phyloP scores from a whole-genome alignment of 2,329 filamentous ascomycete species.

The Alternaria triticimaculans region DNA sequence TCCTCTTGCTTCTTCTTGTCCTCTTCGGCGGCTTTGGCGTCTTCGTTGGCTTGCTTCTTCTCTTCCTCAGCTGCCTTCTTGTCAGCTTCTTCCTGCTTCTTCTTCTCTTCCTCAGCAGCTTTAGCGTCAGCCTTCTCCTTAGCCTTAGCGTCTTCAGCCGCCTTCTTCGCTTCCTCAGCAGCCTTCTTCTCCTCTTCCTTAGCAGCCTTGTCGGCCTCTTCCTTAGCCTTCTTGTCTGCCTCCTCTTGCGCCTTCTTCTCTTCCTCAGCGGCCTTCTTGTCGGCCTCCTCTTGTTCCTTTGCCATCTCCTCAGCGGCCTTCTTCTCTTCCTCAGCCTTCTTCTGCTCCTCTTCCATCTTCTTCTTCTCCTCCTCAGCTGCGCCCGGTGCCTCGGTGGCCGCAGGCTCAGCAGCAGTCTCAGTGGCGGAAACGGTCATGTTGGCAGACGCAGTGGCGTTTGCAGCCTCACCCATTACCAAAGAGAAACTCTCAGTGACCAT shows the following conservation, averaged over 20 bases:
- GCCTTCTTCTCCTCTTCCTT: conserved; percentile 1
- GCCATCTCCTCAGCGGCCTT: neutral
- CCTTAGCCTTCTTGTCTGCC: neutral
- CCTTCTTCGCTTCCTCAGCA: neutral
- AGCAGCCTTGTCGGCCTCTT: neutral
- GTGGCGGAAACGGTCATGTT: neutral
- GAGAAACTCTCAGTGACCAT: conserved; percentile 17
- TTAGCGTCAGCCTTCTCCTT: neutral
- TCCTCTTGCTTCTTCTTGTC: neutral
- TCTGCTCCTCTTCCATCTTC: neutral
- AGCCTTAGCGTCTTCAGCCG: neutral
- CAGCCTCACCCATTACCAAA: conserved; percentile 11
- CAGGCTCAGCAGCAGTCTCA: neutral
- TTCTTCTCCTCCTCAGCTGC: neutral
- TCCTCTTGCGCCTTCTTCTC: neutral
- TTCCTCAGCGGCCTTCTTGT: neutral
- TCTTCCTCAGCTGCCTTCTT: conserved; percentile 2
- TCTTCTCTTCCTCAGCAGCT: neutral
- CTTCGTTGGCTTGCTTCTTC: conserved; percentile 1
- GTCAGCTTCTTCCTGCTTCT: neutral
- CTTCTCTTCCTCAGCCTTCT: neutral
- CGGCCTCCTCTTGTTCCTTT: neutral
- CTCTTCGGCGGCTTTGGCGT: conserved; percentile 1
- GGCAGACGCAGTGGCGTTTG: neutral
- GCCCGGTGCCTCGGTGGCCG: neutral